Percentiles rank a stretch among this genome's conserved stretches.
Evolutionary conservation across 176 grass and related monocot species (phyloP).

Genomic region (Cenchrus americanus): DNA sequence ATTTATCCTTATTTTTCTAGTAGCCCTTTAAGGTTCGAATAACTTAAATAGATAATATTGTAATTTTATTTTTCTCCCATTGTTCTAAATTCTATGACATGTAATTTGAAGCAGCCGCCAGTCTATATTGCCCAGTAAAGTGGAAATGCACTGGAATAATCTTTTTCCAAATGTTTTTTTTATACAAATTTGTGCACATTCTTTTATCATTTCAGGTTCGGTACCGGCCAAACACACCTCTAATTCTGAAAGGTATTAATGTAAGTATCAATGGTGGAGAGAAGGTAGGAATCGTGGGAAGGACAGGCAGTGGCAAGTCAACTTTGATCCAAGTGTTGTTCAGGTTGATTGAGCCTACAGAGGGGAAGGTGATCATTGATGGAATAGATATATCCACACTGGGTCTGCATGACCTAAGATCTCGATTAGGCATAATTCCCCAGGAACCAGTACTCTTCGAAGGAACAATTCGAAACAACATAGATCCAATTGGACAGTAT

Average conservation of each 20-base stretch:
- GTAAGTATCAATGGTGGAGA: constrained; percentile 67
- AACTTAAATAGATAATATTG: no score
- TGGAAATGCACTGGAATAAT: no score
- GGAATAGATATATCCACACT: constrained; percentile 75
- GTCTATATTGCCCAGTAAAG: no score
- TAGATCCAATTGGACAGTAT: constrained; percentile 79
- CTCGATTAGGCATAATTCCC: constrained; percentile 87
- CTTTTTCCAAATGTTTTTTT: no score
- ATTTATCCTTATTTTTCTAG: no score
- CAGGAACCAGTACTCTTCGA: constrained; percentile 96
- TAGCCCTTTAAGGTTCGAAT: no score
- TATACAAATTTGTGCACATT: no score
- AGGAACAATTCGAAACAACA: constrained; percentile 87
- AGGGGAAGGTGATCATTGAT: constrained; percentile 72
- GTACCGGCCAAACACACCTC: constrained; percentile 82
- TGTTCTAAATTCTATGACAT: no score
- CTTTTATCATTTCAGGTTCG: constrained; percentile 56
- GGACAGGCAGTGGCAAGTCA: constrained; percentile 95
- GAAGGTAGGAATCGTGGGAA: constrained; percentile 89
- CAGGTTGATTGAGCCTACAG: constrained; percentile 78
- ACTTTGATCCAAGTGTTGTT: constrained; percentile 89
- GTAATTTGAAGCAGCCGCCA: no score
- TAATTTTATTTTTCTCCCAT: no score
- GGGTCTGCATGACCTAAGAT: constrained; percentile 92
- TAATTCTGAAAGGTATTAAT: constrained; percentile 89